These are phyloP conservation scores for Chenopodium suecicum DNA, from an alignment of 148 eudicot species.

Conservation along the genomic window DNA sequence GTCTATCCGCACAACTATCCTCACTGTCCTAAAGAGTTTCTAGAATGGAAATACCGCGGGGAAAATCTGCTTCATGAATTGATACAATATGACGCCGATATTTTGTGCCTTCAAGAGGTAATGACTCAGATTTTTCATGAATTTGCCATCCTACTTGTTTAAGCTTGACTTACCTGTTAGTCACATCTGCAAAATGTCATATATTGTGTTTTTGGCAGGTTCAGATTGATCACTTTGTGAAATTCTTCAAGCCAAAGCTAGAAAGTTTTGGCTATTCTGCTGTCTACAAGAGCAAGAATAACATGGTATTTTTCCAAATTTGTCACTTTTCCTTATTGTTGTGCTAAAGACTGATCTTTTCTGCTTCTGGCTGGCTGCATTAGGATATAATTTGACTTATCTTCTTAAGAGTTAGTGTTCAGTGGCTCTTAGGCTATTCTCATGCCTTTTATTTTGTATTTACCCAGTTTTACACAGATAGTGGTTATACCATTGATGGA, in stretches of 20 bases:
- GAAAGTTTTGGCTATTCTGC: slow-evolving; percentile 80
- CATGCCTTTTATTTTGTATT: background rate
- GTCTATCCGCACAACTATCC: slow-evolving; percentile 46
- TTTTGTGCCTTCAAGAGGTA: slow-evolving; percentile 96
- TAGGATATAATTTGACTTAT: background rate
- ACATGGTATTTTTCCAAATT: slow-evolving; percentile 47
- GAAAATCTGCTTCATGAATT: slow-evolving; percentile 77
- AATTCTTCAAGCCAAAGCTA: slow-evolving; percentile 84
- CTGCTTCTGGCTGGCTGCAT: background rate
- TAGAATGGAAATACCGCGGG: slow-evolving; percentile 80
- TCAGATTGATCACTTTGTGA: slow-evolving; percentile 87
- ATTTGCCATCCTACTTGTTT: background rate
- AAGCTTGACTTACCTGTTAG: background rate
- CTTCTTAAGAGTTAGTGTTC: background rate
- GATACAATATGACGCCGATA: slow-evolving; percentile 71
- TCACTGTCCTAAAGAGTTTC: slow-evolving; percentile 88
- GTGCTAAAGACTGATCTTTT: background rate
- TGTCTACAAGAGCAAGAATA: slow-evolving; percentile 68
- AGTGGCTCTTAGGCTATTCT: background rate
- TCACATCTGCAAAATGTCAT: background rate
- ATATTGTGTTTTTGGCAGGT: slow-evolving; percentile 50
- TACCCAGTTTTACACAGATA: slow-evolving; percentile 40
- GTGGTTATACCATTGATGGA: slow-evolving; percentile 58
- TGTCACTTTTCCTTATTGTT: background rate
- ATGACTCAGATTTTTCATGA: background rate